A percentile compares a stretch with the other conserved stretches of the same genome.
Conservation (phyloP, 2,329 filamentous ascomycete species). For the Aureobasidium uvarum region DNA sequence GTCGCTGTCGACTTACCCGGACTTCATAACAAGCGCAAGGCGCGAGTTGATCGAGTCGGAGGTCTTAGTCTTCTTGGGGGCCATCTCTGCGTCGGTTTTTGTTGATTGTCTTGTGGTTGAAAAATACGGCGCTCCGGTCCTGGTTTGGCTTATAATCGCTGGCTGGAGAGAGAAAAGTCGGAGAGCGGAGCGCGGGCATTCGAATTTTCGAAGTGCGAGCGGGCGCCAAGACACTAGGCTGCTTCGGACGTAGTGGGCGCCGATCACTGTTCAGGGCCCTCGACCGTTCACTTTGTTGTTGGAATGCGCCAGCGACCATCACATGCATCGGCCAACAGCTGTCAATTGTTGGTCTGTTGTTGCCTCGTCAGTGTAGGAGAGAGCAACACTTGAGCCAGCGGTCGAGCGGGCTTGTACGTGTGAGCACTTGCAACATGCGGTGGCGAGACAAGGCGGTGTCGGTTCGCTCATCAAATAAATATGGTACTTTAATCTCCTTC, state of each 20-base stretch:
- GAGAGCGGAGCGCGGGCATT: not conserved
- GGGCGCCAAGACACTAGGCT: not conserved
- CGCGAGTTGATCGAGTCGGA: slow-evolving; percentile 74
- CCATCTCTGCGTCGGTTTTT: slow-evolving; percentile 26
- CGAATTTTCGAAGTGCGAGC: slow-evolving; percentile 10
- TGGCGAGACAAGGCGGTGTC: slow-evolving; percentile 20
- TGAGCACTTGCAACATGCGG: not conserved
- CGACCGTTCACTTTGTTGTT: slow-evolving; percentile 15
- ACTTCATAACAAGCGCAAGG: slow-evolving; percentile 68
- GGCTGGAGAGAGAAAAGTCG: slow-evolving; percentile 13
- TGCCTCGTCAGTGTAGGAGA: not conserved
- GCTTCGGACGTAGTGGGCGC: not conserved
- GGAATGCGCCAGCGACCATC: slow-evolving; percentile 7
- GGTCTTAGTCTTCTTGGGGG: slow-evolving; percentile 75
- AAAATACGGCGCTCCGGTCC: slow-evolving; percentile 25
- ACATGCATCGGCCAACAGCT: slow-evolving; percentile 11
- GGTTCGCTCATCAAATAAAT: slow-evolving; percentile 9
- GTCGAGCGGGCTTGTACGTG: not conserved
- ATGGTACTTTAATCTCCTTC: slow-evolving; percentile 25
- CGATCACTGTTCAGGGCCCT: slow-evolving; percentile 10
- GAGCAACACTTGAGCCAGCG: not conserved
- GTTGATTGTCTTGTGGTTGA: slow-evolving; percentile 5
- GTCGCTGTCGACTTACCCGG: slow-evolving; percentile 41
- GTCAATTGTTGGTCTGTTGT: slow-evolving; percentile 9
- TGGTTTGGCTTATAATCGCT: slow-evolving; percentile 16